A percentile compares a stretch with the other conserved stretches of the same genome.
These are phyloP conservation scores for Antrodiella citrinella DNA, from an alignment of 768 basidiomycete genomes.

Conservation along the genomic window DNA sequence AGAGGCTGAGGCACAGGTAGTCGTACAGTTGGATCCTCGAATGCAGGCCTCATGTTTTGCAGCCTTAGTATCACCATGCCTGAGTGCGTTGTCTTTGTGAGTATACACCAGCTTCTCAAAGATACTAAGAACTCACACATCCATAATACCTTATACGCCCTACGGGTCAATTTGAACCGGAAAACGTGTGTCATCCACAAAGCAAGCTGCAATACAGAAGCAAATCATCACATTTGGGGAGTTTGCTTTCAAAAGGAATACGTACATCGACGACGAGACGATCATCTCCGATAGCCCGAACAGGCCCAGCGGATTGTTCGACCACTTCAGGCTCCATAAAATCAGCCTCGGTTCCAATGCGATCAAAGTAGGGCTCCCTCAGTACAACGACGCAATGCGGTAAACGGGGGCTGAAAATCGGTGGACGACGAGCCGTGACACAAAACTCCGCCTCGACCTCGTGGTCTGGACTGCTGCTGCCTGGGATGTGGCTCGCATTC, in stretches of 20 bases:
- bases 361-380: background rate
- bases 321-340: background rate
- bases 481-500: background rate
- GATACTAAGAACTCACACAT: constrained; percentile 9
- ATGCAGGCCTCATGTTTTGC: constrained; percentile 1
- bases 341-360: constrained; percentile 7
- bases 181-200: constrained; percentile 5
- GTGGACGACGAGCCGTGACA: constrained; percentile 4
- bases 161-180: background rate
- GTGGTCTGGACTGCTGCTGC: background rate
- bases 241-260: background rate
- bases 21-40: background rate
- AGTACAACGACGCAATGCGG: background rate
- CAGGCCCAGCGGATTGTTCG: constrained; percentile 1
- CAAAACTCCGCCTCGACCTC: background rate
- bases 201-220: no score
- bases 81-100: background rate
- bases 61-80: constrained; percentile 8
- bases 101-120: background rate
- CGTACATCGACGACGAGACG: constrained; percentile 2
- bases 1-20: background rate
- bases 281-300: constrained; percentile 1
- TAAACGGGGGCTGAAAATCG: background rate
- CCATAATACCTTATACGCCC: constrained; percentile 10
- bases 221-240: no score